These are phyloP conservation scores for Ploettnerulaceae sp. DNA, from an alignment of 2,329 filamentous ascomycete species.

Conservation along the genomic window DNA sequence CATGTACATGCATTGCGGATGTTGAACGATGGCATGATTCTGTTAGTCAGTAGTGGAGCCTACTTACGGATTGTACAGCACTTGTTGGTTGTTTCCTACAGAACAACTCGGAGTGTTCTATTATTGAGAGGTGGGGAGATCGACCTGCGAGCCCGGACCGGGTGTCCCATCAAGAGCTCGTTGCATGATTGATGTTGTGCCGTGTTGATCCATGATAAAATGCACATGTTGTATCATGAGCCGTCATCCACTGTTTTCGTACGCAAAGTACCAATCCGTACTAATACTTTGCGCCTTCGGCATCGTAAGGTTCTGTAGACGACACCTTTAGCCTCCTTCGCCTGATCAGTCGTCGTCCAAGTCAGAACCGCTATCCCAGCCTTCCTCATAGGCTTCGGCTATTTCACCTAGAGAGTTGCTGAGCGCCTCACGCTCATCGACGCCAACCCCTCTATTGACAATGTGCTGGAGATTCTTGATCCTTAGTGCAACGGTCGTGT, in stretches of 20 bases:
- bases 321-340: conserved; percentile 4
- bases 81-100: background rate
- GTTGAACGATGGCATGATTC: background rate
- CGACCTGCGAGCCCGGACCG: no score
- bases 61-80: background rate
- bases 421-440: conserved; percentile 82
- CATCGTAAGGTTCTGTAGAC: background rate
- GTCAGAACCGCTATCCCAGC: conserved; percentile 76
- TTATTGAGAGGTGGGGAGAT: no score
- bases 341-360: conserved; percentile 50
- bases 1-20: no score
- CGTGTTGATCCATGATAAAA: background rate
- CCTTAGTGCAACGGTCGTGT: conserved; percentile 64
- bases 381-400: conserved; percentile 82
- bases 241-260: background rate
- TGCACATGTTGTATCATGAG: conserved; percentile 2
- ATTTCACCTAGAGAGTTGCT: conserved; percentile 76
- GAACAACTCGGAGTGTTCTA: no score
- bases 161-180: no score
- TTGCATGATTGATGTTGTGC: conserved; percentile 4
- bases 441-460: conserved; percentile 55
- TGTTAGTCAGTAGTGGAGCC: background rate
- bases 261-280: background rate
- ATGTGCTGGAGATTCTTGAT: conserved; percentile 62
- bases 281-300: no score